Evolutionary conservation across 2,329 filamentous ascomycete genomes (phyloP).

Genomic region (Pseudopithomyces maydicus): DNA sequence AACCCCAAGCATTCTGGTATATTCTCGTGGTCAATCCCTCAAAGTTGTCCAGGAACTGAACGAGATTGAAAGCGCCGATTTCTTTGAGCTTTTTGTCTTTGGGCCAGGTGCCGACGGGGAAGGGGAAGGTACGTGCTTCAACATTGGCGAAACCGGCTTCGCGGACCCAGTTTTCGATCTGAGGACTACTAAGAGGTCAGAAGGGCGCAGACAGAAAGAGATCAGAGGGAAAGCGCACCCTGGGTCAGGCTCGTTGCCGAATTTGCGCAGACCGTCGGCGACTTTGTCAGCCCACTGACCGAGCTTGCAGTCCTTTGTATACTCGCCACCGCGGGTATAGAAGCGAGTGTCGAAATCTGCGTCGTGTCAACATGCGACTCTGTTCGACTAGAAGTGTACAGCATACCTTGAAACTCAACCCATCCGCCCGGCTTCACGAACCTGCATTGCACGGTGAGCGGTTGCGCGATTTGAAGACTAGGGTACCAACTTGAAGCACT

Average conservation of each 20-base stretch:
- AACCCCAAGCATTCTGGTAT: conserved; percentile 20
- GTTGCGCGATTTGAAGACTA: background rate
- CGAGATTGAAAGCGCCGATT: conserved; percentile 30
- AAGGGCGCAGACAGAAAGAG: background rate
- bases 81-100: conserved; percentile 34
- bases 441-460: conserved; percentile 11
- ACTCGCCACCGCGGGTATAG: conserved; percentile 25
- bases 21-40: conserved; percentile 28
- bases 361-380: background rate
- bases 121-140: conserved; percentile 18
- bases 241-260: conserved; percentile 50
- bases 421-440: conserved; percentile 43
- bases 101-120: conserved; percentile 32
- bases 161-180: conserved; percentile 28
- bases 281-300: conserved; percentile 27
- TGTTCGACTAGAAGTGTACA: background rate
- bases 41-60: conserved; percentile 30
- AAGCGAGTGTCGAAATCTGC: conserved; percentile 29
- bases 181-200: conserved; percentile 15
- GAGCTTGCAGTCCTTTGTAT: conserved; percentile 16
- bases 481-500: conserved; percentile 33
- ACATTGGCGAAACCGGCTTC: conserved; percentile 31
- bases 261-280: conserved; percentile 43
- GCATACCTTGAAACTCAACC: conserved; percentile 28
- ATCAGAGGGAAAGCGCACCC: conserved; percentile 17